Base-by-base conservation (phyloP, 2,329 filamentous ascomycete species). In the Paraconiothyrium sp. region DNA sequence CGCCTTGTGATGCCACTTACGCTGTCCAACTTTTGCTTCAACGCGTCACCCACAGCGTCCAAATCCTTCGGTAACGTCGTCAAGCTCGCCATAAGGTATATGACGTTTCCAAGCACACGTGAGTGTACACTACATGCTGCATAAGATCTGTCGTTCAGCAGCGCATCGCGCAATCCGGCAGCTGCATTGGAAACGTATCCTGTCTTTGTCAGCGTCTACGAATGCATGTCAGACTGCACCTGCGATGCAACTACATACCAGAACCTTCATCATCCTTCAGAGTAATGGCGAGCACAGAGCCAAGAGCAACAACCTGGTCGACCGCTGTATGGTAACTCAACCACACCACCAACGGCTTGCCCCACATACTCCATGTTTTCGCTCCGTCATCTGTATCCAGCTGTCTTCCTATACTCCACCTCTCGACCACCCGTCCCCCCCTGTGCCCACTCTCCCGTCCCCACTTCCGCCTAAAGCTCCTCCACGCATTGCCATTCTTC, bases 241-340 rank as follows among this genome's bases (percentile, higher is more conserved):
- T 34, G 56, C 14, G 16, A 34, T 41, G 39, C 20, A 43, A 46
- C 3, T 41, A 72, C 78, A 70, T 76, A 82, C 82, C 78, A 20
- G 79, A 80, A 22, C 83, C 84, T 34, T 75, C 72, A 3, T 78
- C 72, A 68, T 88, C 85, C 44, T 80, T 78, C 24, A 89, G 67
- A 13, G 82, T 82, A 41, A 96, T 88, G 0, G 90, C 89, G 11
- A 95, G 81, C 0, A 95, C 90, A 2, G 87, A 91, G 0, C 92
- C 92, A 1, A 95, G 79, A 0, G 92, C 90, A 80, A 92, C 91
- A 0, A 90, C 87, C 8, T 89, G 87, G 2, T 87, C 82, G 0
- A 95, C 87, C 0, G 81, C 77, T 0, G 79, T 64, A 2, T 82
- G 82, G 22, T 84, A 79, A 4, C 90, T 93, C 2, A 94, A 70